Evolutionary conservation across 305 asterid species (phyloP), one percentile per base, ranked within the genome.

Genomic region (Ajuga reptans): DNA sequence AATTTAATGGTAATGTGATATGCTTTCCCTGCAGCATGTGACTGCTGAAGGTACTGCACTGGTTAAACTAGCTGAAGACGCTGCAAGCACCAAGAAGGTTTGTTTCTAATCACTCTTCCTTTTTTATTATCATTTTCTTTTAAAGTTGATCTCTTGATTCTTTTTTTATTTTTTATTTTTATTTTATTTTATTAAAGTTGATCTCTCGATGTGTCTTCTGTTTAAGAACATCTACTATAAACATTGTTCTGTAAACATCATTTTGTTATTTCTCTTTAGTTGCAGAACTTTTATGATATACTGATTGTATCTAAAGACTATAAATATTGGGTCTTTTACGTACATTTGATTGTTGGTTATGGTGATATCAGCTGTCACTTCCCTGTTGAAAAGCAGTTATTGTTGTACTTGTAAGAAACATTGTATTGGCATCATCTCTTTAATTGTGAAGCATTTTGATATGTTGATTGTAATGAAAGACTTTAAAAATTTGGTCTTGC

Each of bases 1-100:
- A 27, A 11, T 55, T 55, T 7, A 37, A 59, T 73, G 14, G 66
- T 80, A 62, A 45, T 71, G 8, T 16, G 9, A 49, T 4, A 10
- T 73, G 47, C 34, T 69, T 80, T 72, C 27, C 42, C 31, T 72
- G 78, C 90, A 90, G 97, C 99, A 91, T 86, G 96, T 93, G 64
- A 89, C 96, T 71, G 90, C 89, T 69, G 99, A 91, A 86, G 99
- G 99, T 66, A 89, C 91, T 37, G 87, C 92, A 57, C 76, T 93
- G 82, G 99, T 93, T 50, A 90, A 91, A 83, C 97, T 87, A 77
- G 99, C 99, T 31, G 97, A 93, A 85, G 99, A 93, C 81, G 95
- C 95, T 79, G 99, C 97, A 33, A 91, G 96, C 83, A 87, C 73
- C 77, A 89, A 89, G 83, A 92, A 92, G 96, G 97, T 89, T 64